Evolutionary conservation across 1,284 basidiomycete species (phyloP), one percentile per base, ranked within the genome.

Genomic region (Peniophora sp.): DNA sequence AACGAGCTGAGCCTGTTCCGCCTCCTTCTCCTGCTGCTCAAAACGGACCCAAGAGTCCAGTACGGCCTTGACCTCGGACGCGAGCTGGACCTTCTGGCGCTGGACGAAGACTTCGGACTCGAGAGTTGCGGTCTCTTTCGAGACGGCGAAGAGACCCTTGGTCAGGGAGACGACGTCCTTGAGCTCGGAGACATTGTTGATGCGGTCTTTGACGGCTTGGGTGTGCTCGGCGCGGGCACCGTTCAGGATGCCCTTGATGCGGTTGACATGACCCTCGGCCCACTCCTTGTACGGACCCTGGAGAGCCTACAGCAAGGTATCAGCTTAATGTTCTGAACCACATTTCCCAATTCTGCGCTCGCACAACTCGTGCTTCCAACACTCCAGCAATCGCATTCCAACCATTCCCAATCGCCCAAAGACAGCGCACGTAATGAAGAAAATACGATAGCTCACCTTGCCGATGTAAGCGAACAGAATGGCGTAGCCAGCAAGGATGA

Each of bases 1-100:
- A 57, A 93, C 88, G 50, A 99, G 84, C 51, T 92, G 87, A 34
- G 81, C 77, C 81, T 99, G 97, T 77, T 99, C 93, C 63, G 80
- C 88, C 79, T 99, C 95, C 75, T 97, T 93, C 67, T 86, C 79
- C 70, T 95, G 92, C 66, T 97, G 94, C 78, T 99, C 96, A 72
- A 84, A 95, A 65, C 96, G 89, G 55, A 96, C 95, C 95, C 96
- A 98, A 67, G 89, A 91, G 79, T 99, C 97, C 54, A 99, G 83
- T 36, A 99, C 95, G 36, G 85, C 62, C 77, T 98, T 99, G 68
- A 97, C 77, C 75, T 99, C 97, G 48, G 86, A 59, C 36, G 94
- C 86, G 61, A 98, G 74, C 48, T 81, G 83, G 58, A 89, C 85
- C 72, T 92, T 89, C 77, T 99, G 96, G 63, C 83, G 79, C 66